Evolutionary conservation across 169 alveolate species (phyloP).

Genomic region (Plasmodium vinckei): DNA sequence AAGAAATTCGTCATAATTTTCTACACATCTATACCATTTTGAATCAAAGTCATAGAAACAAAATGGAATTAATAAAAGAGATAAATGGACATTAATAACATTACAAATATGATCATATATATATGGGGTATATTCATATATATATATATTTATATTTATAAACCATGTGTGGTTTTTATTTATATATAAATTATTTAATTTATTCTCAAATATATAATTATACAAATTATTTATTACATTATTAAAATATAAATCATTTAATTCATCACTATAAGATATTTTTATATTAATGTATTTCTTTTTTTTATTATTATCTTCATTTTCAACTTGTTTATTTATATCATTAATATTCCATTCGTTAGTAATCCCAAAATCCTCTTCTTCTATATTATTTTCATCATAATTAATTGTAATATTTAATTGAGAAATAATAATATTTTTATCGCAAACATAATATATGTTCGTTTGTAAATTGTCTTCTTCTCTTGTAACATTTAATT

Average conservation of each 20-base stretch:
- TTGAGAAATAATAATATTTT: constrained; percentile 56
- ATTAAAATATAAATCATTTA: constrained; percentile 62
- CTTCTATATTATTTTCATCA: constrained; percentile 58
- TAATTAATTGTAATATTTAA: constrained; percentile 61
- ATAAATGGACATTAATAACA: constrained; percentile 72
- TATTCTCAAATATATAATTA: constrained; percentile 66
- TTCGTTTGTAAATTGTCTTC: constrained; percentile 60
- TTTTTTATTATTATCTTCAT: constrained; percentile 7
- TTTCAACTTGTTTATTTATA: not conserved
- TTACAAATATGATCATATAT: constrained; percentile 75
- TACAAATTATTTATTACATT: constrained; percentile 72
- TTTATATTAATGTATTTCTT: constrained; percentile 50
- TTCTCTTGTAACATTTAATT: constrained; percentile 65
- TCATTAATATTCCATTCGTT: not conserved
- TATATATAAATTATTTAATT: constrained; percentile 37
- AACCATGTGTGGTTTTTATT: constrained; percentile 59
- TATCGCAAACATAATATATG: constrained; percentile 76
- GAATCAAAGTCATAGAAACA: constrained; percentile 73
- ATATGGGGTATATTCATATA: constrained; percentile 75
- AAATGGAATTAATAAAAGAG: constrained; percentile 66
- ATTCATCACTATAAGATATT: constrained; percentile 60
- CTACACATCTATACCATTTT: constrained; percentile 73
- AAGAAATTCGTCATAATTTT: constrained; percentile 52
- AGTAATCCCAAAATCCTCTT: constrained; percentile 32
- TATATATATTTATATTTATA: constrained; percentile 68